Evolutionary conservation across 495 filamentous ascomycete species (phyloP), one percentile per base, ranked within the genome.

Genomic region (Echria macrotheca): DNA sequence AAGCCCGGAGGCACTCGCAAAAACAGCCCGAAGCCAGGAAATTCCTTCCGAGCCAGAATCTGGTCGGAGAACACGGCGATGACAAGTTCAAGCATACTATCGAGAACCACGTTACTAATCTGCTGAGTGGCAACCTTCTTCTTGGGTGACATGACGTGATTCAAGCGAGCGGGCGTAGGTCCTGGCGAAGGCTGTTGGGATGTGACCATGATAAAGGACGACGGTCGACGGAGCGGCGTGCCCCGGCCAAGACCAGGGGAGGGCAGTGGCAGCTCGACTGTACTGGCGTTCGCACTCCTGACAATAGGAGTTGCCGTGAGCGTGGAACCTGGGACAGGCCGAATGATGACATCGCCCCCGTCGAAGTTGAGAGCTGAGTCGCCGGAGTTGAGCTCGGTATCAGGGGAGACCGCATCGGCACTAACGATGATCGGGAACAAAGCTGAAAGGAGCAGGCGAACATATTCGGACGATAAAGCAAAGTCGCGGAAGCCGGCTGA

Each of bases 1-100:
- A 91, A 95, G 1, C 91, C 89, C 4, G 93, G 86, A 2, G 93
- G 93, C 1, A 90, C 81, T 61, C 93, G 95, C n/a, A 87, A 68
- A 57, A 87, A 93, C 22, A 97, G 68, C 0, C 87, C 87, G 44
- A 98, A 84, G 2, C 94, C 91, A 2, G 85, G 74, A 58, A 96
- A 98, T 22, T 98, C 90, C 63, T 95, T 91, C 25, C 86, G 81
- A 26, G 77, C 74, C 32, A 95, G 72, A 1, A 97, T 65, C 52
- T 95, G 86, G 59, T 95, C 89, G 33, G 83, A 68, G 58, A 95
- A 95, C 1, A 96, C 81, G 11, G 72, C 77, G 38, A 91, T 73
- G 11, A 86, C 78, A 22, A 96, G 70, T 52, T 87, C 84, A 7
- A 94, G 61, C 4, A 96, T 67, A 21, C 79, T 80, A 49, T 90